phyloP scores from a whole-genome alignment of 306 rosid species.

The Inga oerstediana region DNA sequence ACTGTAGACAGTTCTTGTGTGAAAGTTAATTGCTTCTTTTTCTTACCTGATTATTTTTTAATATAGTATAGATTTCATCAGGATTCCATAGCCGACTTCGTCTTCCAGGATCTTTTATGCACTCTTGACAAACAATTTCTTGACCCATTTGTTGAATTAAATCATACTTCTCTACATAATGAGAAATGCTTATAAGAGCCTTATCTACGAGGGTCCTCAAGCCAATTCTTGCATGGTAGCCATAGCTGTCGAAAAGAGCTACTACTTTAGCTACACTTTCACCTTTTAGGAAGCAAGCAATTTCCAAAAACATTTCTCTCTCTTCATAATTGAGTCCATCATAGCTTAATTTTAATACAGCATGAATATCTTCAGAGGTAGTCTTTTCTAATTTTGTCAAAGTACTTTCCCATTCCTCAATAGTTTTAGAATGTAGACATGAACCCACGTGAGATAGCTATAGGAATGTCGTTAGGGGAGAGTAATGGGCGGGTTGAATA shows the following conservation, averaged over 20 bases:
- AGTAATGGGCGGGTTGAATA: no score
- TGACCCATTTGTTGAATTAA: neutral
- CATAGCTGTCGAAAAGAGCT: conserved; percentile 16
- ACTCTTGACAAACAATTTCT: neutral
- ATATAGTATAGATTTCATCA: neutral
- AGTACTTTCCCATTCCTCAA: no score
- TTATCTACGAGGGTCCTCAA: conserved; percentile 1
- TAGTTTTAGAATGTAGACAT: no score
- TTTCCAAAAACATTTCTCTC: neutral
- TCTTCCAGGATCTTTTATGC: neutral
- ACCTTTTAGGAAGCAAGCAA: conserved; percentile 10
- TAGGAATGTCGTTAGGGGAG: no score
- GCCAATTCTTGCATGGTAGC: conserved; percentile 4
- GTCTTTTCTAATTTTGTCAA: no score
- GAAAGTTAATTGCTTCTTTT: no score
- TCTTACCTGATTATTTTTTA: neutral
- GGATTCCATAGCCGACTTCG: neutral
- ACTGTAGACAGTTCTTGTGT: no score
- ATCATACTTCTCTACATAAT: no score
- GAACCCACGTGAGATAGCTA: no score
- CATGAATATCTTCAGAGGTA: no score
- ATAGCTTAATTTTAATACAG: conserved; percentile 13
- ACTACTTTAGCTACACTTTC: neutral
- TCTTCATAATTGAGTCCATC: conserved; percentile 1
- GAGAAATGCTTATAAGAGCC: conserved; percentile 10